Evolutionary conservation across 1,139 yeast species (phyloP).

Genomic region (Blastobotrys apis): DNA sequence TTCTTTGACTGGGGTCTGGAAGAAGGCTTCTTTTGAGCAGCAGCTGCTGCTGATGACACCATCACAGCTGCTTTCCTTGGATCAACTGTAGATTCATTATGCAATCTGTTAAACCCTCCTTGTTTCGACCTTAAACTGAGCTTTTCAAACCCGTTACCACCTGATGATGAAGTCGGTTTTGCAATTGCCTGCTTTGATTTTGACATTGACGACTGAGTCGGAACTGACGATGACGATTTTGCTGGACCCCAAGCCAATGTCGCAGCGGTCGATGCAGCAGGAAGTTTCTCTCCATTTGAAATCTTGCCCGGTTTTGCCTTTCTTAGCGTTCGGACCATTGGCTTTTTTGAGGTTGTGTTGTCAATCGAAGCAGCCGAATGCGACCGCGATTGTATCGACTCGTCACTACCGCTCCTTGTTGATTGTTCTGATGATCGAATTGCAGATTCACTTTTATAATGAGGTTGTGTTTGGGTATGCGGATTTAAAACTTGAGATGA

Average conservation of each 20-base stretch:
- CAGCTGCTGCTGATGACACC: slow-evolving; percentile 1
- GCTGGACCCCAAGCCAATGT: slow-evolving; percentile 25
- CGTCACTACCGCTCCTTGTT: slow-evolving; percentile 2
- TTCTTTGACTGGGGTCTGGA: slow-evolving; percentile 6
- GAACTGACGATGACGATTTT: slow-evolving; percentile 10
- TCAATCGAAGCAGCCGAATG: slow-evolving; percentile 6
- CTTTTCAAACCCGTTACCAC: slow-evolving; percentile 17
- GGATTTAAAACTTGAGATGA: background rate
- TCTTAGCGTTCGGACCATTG: slow-evolving; percentile 25
- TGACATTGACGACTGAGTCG: background rate
- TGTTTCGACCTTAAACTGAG: slow-evolving; percentile 18
- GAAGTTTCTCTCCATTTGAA: slow-evolving; percentile 17
- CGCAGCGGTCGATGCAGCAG: slow-evolving; percentile 27
- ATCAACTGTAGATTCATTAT: slow-evolving; percentile 4
- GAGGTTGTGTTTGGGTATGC: background rate
- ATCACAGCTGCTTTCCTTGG: slow-evolving; percentile 2
- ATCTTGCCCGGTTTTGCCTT: slow-evolving; percentile 22
- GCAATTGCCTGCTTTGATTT: background rate
- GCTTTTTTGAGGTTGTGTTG: slow-evolving; percentile 1
- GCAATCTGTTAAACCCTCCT: slow-evolving; percentile 19
- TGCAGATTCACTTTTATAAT: slow-evolving; percentile 1
- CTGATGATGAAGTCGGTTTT: background rate
- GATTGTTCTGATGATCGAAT: background rate
- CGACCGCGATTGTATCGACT: slow-evolving; percentile 3
- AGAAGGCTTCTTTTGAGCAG: slow-evolving; percentile 1